Percentiles rank a stretch among this genome's conserved stretches.
Conservation (phyloP, 805 yeast genomes). For the Sugiyamaella valdiviana region DNA sequence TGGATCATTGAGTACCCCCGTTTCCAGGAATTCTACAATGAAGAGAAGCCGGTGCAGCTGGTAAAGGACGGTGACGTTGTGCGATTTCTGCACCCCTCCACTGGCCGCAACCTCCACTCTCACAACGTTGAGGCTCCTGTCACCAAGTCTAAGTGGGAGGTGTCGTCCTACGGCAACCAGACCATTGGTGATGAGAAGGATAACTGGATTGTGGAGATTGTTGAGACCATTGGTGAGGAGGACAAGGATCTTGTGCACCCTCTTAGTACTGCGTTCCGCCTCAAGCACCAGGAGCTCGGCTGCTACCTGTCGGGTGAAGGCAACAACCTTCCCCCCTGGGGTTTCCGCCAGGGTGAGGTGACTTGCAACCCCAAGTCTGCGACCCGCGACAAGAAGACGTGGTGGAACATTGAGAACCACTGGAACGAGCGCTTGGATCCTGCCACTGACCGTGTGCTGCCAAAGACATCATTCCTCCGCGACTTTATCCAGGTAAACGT, state of each 20-base stretch:
- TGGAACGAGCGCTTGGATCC: slow-evolving; percentile 44
- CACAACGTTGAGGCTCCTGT: slow-evolving; percentile 76
- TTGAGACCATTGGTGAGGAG: slow-evolving; percentile 35
- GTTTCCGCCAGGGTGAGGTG: slow-evolving; percentile 96
- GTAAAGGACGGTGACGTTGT: slow-evolving; percentile 60
- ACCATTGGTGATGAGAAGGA: slow-evolving; percentile 73
- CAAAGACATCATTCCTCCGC: slow-evolving; percentile 50
- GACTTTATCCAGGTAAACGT: slow-evolving; percentile 68
- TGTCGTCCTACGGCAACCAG: slow-evolving; percentile 76
- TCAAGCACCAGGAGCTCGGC: slow-evolving; percentile 58
- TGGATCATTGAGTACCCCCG: slow-evolving; percentile 48
- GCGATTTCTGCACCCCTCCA: slow-evolving; percentile 62
- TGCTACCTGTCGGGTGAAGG: slow-evolving; percentile 89
- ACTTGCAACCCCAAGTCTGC: slow-evolving; percentile 53
- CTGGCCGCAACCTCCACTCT: slow-evolving; percentile 75
- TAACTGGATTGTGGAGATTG: slow-evolving; percentile 85
- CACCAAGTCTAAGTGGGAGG: slow-evolving; percentile 64
- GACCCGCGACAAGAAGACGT: slow-evolving; percentile 53
- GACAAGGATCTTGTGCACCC: slow-evolving; percentile 44
- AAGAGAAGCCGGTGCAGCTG: slow-evolving; percentile 28
- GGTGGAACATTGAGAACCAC: slow-evolving; percentile 81
- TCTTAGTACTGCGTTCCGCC: slow-evolving; percentile 73
- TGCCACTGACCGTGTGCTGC: slow-evolving; percentile 36
- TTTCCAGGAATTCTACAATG: slow-evolving; percentile 23
- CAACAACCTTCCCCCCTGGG: slow-evolving; percentile 84